These are phyloP conservation scores for Phaffomyces thermotolerans DNA, from an alignment of 805 yeast species.

Conservation along the genomic window DNA sequence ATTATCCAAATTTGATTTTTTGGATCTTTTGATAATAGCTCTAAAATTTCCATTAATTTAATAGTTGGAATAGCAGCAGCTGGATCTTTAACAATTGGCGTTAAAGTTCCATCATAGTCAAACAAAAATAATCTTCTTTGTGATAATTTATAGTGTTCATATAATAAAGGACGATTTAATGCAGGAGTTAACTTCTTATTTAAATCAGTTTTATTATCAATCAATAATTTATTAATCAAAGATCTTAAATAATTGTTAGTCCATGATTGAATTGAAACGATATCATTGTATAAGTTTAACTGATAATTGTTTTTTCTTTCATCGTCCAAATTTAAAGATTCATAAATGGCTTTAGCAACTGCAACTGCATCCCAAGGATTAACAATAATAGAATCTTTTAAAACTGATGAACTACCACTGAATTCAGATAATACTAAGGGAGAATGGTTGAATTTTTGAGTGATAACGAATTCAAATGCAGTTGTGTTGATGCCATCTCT, in stretches of 20 bases:
- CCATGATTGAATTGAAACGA: slow-evolving; percentile 79
- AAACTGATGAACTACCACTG: slow-evolving; percentile 75
- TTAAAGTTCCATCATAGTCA: slow-evolving; percentile 96
- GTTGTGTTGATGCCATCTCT: slow-evolving; percentile 98
- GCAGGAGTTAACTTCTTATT: slow-evolving; percentile 65
- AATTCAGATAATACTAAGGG: slow-evolving; percentile 90
- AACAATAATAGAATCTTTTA: slow-evolving; percentile 69
- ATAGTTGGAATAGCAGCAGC: slow-evolving; percentile 96
- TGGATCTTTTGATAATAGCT: slow-evolving; percentile 62
- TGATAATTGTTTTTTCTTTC: slow-evolving; percentile 42
- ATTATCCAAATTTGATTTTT: slow-evolving; percentile 89
- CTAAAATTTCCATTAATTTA: slow-evolving; percentile 52
- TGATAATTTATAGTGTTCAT: slow-evolving; percentile 52
- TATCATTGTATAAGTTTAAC: slow-evolving; percentile 50
- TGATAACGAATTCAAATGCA: slow-evolving; percentile 82
- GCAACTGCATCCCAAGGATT: slow-evolving; percentile 98
- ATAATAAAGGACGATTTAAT: slow-evolving; percentile 61
- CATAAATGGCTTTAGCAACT: slow-evolving; percentile 76
- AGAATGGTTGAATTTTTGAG: slow-evolving; percentile 64
- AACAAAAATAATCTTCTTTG: slow-evolving; percentile 72
- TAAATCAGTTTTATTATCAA: slow-evolving; percentile 27
- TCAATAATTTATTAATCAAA: slow-evolving; percentile 25
- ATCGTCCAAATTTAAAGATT: slow-evolving; percentile 49
- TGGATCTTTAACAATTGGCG: slow-evolving; percentile 95
- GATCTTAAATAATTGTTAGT: slow-evolving; percentile 48